These are phyloP conservation scores for Knoxia roxburghii DNA, from an alignment of 257 asterid genomes.

Conservation along the genomic window DNA sequence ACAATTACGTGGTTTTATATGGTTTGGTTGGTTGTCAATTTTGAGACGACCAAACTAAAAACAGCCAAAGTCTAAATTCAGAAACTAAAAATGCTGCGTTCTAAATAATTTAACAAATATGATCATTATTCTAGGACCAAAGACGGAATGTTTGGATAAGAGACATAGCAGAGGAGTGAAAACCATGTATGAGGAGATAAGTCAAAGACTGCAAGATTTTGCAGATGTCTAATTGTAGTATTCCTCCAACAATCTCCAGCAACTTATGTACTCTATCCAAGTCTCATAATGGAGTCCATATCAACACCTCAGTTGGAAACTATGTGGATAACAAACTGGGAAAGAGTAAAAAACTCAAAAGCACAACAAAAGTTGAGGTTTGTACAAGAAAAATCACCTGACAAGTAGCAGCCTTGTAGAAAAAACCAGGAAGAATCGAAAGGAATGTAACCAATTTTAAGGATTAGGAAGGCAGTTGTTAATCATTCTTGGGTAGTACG, in stretches of 20 bases:
- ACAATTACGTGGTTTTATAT: neutral
- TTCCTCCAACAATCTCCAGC: neutral
- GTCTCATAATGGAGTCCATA: neutral
- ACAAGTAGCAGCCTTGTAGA: too few relatives aligned
- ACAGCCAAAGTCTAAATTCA: neutral
- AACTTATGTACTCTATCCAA: neutral
- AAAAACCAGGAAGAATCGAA: neutral
- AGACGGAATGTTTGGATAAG: too few relatives aligned
- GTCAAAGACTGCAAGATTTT: neutral
- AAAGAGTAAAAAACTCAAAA: neutral
- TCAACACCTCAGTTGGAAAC: too few relatives aligned
- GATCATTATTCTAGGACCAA: too few relatives aligned
- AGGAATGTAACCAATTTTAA: neutral
- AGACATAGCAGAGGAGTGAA: neutral
- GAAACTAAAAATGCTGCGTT: too few relatives aligned
- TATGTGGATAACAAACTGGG: neutral
- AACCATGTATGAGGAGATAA: neutral
- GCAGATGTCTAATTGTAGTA: neutral
- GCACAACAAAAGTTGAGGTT: neutral
- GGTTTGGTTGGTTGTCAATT: neutral
- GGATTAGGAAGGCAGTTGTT: neutral
- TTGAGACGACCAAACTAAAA: neutral
- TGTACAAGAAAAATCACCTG: neutral
- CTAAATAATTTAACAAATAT: too few relatives aligned
- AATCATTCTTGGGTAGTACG: slow-evolving; percentile 40